A percentile compares a stretch with the other conserved stretches of the same genome.
These are phyloP conservation scores for Rhodotorula taiwanensis DNA, from an alignment of 768 basidiomycete genomes.

Conservation along the genomic window DNA sequence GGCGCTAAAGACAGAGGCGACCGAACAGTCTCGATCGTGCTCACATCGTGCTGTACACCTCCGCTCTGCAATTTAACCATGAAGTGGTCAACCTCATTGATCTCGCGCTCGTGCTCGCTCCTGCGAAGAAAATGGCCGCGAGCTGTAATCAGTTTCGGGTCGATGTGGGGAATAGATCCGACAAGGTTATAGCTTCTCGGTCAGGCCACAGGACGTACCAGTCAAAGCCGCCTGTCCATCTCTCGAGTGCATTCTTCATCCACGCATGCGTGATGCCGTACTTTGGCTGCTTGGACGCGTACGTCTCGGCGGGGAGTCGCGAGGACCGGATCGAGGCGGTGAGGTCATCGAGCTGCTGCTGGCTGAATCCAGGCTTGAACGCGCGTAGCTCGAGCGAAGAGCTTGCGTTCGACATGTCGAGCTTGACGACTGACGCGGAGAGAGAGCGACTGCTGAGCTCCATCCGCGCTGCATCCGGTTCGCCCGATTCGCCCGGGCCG, in stretches of 20 bases:
- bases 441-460: too few species aligned
- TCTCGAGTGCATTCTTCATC: conserved; percentile 19
- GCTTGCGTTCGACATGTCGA: too few species aligned
- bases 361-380: too few species aligned
- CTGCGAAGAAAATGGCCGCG: not conserved
- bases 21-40: not conserved
- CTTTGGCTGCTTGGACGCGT: conserved; percentile 3
- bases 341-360: conserved; percentile 10
- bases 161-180: too few species aligned
- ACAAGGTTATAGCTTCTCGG: too few species aligned
- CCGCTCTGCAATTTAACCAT: conserved; percentile 22
- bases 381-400: too few species aligned
- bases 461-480: too few species aligned
- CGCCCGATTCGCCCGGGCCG: too few species aligned
- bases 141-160: too few species aligned
- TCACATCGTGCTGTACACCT: conserved; percentile 15
- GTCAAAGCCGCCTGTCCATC: conserved; percentile 34
- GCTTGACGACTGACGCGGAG: too few species aligned
- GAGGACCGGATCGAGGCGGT: not conserved
- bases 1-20: not conserved
- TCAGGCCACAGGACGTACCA: conserved; percentile 15
- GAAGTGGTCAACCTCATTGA: conserved; percentile 37
- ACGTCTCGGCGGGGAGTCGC: conserved; percentile 15
- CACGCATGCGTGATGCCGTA: conserved; percentile 26
- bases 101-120: conserved; percentile 23